phyloP scores from a whole-genome alignment of 139 green algal genomes.

The Closterium sp. region DNA sequence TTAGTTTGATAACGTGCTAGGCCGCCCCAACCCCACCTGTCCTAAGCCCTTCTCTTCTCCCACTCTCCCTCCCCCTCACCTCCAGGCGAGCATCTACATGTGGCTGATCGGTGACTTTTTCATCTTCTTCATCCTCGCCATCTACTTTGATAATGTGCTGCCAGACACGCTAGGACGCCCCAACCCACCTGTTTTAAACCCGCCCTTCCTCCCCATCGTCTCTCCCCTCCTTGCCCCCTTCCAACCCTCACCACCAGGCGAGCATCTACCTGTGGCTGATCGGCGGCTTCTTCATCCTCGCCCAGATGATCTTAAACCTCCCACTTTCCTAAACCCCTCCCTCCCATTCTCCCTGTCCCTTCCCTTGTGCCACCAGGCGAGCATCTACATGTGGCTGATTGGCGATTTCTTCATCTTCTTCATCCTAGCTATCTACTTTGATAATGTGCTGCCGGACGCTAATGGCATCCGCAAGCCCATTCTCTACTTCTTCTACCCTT shows the following conservation, averaged over 20 bases:
- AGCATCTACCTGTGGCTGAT: slow-evolving; percentile 55
- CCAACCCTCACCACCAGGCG: neutral
- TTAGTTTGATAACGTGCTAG: too few species aligned
- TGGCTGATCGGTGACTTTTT: too few species aligned
- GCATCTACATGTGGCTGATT: slow-evolving; percentile 56
- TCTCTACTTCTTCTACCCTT: slow-evolving; percentile 36
- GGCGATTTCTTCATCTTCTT: slow-evolving; percentile 81
- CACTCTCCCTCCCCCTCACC: too few species aligned
- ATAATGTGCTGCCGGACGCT: slow-evolving; percentile 87
- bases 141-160: too few species aligned
- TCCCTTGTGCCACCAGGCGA: slow-evolving; percentile 3
- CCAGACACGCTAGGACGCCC: too few species aligned
- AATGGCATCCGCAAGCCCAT: slow-evolving; percentile 45
- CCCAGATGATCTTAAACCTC: too few species aligned
- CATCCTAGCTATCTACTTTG: slow-evolving; percentile 83
- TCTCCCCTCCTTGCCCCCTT: neutral
- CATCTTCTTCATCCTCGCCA: neutral
- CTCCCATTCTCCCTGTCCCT: neutral
- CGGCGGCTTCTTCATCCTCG: slow-evolving; percentile 78
- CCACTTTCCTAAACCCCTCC: too few species aligned
- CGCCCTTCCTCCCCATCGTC: neutral
- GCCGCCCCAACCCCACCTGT: too few species aligned
- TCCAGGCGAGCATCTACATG: too few species aligned
- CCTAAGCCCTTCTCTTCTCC: too few species aligned
- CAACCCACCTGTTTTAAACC: neutral